These are phyloP conservation scores for Pseudogymnoascus sp. DNA, from an alignment of 2,329 filamentous ascomycete genomes.

Conservation along the genomic window DNA sequence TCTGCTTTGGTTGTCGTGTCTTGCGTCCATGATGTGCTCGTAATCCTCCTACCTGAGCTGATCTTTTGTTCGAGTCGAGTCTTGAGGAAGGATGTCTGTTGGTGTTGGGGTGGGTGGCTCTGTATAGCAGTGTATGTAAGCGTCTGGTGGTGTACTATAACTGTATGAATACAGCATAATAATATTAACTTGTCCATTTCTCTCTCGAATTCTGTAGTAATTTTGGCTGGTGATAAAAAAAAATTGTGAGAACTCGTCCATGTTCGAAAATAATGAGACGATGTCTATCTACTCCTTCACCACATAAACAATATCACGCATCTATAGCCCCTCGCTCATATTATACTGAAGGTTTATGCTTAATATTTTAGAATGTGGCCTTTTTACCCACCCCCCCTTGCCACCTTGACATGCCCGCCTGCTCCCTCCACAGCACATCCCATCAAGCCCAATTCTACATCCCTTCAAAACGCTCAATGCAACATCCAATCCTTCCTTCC, in stretches of 20 bases:
- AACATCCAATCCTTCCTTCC: background rate
- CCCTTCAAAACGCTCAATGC: background rate
- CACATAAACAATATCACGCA: background rate
- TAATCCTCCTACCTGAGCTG: background rate
- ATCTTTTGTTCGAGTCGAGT: background rate
- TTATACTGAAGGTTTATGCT: constrained; percentile 6
- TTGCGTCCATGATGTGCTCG: background rate
- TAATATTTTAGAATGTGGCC: background rate
- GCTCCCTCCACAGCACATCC: background rate
- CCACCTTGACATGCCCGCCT: background rate
- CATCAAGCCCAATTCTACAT: background rate
- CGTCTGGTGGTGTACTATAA: background rate
- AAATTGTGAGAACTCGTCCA: background rate
- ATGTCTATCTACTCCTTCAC: background rate
- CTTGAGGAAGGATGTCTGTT: background rate
- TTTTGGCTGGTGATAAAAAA: too few relatives aligned
- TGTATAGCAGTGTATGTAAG: background rate
- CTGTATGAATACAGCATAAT: background rate
- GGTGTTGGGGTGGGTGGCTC: background rate
- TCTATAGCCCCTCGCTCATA: background rate
- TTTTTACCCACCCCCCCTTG: background rate
- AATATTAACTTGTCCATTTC: background rate
- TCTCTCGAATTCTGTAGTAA: background rate
- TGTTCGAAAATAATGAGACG: background rate
- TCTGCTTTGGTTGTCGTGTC: background rate